These are phyloP conservation scores for Colletotrichum spaethianum DNA, from an alignment of 2,329 filamentous ascomycete genomes.

Conservation along the genomic window DNA sequence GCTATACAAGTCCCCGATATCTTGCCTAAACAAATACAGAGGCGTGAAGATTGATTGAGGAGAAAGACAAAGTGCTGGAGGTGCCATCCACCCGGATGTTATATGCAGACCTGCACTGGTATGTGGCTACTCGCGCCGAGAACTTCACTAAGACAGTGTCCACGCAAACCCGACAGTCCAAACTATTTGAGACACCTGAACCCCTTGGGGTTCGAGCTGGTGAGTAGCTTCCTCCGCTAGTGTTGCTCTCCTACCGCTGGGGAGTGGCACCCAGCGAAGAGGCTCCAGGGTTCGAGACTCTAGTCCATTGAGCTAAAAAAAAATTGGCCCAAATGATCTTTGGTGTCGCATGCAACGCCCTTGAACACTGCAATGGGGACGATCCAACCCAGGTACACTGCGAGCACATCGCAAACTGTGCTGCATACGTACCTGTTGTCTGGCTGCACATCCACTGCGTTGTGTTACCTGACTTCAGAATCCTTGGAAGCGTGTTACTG, in stretches of 20 bases:
- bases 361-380: neutral
- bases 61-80: neutral
- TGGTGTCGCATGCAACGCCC: neutral
- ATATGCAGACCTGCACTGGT: neutral
- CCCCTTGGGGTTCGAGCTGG: neutral
- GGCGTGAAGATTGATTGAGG: neutral
- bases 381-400: neutral
- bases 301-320: neutral
- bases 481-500: neutral
- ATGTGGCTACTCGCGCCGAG: neutral
- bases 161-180: neutral
- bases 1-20: neutral
- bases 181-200: neutral
- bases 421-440: neutral
- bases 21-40: neutral
- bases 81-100: neutral
- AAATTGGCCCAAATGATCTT: neutral
- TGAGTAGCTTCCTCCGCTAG: neutral
- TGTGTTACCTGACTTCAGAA: neutral
- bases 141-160: neutral
- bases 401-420: neutral
- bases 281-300: neutral
- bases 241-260: neutral
- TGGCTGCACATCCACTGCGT: neutral
- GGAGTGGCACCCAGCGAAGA: neutral